Evolutionary conservation across 2,329 filamentous ascomycete genomes (phyloP), one percentile per base, ranked within the genome.

Genomic region (Ophidiomyces ophidiicola): DNA sequence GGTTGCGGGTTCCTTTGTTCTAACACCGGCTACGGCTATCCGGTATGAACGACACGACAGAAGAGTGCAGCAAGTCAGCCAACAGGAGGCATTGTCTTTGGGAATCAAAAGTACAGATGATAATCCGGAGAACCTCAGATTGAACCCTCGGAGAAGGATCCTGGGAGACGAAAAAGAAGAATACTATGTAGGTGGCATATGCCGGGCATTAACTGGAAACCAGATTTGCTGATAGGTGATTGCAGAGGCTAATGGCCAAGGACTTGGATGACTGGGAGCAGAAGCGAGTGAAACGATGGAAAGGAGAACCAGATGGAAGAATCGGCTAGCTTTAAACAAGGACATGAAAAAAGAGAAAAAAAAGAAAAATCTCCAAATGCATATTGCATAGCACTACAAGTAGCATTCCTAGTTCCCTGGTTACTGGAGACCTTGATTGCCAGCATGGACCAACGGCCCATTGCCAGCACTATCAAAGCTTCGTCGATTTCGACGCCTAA

Each of bases 181-280:
- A 50, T 69, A 68, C 50, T 67, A 67, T 49, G 61, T 61, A 54
- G 50, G 59, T 46, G n/a, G 11, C n/a, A 34, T 29, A 28, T 18
- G 11, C 32, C 31, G 12, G 24, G 21, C 17, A n/a, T 23, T 19
- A 15, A 24, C 2, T 18, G 20, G 12, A 34, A 12, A 21, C 29
- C n/a, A 33, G 8, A 17, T 14, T 26, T 36, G 25, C 19, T 32
- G 42, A 32, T 24, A 8, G 17, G n/a, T 14, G 14, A 10, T 17
- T 24, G 15, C 36, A 90, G 82, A 76, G 78, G 63, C 68, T 83
- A 26, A 82, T 84, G 50, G 82, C 83, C 21, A 93, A 92, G 60
- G 90, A 96, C 56, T 65, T 96, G 45, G 88, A 98, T 54, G 74
- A 85, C 55, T 98, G 90, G 90, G 88, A 96, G 59, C 90, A 96